Percentiles rank a stretch among this genome's conserved stretches.
Conservation (phyloP, 2,329 filamentous ascomycete species). For the Ascomycota sp. region DNA sequence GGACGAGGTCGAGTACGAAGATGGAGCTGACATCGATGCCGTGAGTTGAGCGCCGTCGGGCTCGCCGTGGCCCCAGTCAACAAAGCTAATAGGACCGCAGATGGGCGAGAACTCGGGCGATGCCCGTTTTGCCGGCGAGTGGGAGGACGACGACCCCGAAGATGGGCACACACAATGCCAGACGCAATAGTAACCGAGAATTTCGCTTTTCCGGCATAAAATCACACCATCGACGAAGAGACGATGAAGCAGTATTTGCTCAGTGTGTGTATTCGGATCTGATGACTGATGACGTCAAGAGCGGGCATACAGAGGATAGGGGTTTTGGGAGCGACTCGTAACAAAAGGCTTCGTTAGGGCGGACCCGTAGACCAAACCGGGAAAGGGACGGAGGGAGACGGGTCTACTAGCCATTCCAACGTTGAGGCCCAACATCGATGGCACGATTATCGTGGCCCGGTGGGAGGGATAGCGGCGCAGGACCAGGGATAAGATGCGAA, state of each 20-base stretch:
- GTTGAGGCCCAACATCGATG: too few species aligned
- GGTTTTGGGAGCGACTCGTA: not conserved
- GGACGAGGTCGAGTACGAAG: conserved; percentile 73
- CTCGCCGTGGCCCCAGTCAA: not conserved
- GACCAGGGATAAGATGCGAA: too few species aligned
- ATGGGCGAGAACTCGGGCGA: conserved; percentile 54
- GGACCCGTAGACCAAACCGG: too few species aligned
- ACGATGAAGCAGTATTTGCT: too few species aligned
- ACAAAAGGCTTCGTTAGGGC: too few species aligned
- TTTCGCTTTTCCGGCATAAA: too few species aligned
- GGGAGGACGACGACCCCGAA: conserved; percentile 51
- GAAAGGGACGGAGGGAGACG: too few species aligned
- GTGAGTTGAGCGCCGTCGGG: conserved; percentile 19
- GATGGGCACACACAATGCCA: conserved; percentile 47
- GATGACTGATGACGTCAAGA: conserved; percentile 3
- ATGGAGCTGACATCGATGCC: conserved; percentile 63
- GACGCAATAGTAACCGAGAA: conserved; percentile 33
- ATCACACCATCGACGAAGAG: too few species aligned
- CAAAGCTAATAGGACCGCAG: conserved; percentile 14
- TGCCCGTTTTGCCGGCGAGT: conserved; percentile 38
- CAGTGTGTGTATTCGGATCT: not conserved
- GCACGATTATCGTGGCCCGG: too few species aligned
- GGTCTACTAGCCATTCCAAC: too few species aligned
- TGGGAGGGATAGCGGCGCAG: too few species aligned
- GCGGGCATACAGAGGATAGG: not conserved